phyloP scores from a whole-genome alignment of 2,329 filamentous ascomycete genomes.

The Fusarium proliferatum region DNA sequence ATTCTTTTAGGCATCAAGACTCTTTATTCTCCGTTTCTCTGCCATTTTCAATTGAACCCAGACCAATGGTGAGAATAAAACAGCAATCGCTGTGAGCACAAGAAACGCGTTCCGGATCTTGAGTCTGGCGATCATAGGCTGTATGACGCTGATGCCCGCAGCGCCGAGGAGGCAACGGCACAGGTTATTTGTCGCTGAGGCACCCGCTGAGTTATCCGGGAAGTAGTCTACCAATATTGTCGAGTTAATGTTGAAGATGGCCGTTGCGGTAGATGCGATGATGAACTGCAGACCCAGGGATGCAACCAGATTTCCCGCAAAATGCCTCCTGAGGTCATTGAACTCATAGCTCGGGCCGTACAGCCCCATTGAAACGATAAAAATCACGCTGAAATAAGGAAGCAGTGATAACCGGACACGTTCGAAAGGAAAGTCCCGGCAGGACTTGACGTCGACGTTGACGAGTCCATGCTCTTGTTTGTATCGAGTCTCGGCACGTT shows the following conservation, averaged over 20 bases:
- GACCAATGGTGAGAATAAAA: neutral
- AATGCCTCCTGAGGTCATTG: neutral
- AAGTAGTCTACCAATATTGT: neutral
- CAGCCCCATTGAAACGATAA: neutral
- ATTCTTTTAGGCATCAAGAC: no score
- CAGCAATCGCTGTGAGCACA: neutral
- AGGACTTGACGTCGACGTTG: neutral
- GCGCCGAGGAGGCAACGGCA: neutral
- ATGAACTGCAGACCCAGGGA: neutral
- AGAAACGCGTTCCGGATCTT: neutral
- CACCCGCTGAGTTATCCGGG: neutral
- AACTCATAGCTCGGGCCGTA: neutral
- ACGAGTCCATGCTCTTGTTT: neutral
- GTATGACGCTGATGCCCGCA: neutral
- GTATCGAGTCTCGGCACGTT: neutral
- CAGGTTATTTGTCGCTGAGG: neutral
- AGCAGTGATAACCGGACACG: neutral
- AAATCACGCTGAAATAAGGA: neutral
- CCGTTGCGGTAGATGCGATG: neutral
- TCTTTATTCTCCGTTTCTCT: neutral
- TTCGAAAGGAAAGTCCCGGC: neutral
- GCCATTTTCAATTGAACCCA: neutral
- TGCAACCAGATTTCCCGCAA: neutral
- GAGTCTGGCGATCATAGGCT: neutral
- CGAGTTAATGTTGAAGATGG: conserved; percentile 1